Evolutionary conservation across 2,329 filamentous ascomycete species (phyloP), one percentile per base, ranked within the genome.

Genomic region (Orbilia brochopaga): DNA sequence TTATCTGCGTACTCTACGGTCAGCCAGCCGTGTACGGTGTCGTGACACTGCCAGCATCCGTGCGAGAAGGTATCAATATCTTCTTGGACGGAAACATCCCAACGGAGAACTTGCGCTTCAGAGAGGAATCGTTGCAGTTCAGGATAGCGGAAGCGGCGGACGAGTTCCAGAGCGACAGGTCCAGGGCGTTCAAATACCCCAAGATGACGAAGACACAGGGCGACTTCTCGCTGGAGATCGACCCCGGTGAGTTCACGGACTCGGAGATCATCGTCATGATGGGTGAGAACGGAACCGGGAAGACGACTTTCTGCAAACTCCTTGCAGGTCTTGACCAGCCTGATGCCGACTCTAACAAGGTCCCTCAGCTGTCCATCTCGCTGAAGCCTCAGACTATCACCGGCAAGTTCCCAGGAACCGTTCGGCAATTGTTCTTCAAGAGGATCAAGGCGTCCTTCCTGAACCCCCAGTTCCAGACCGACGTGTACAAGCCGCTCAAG

Each of bases 381-480:
- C 95, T 97, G 92, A 99, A 99, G 85, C 95, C 95, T 19, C 94
- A 99, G 83, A 99, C 95, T 78, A 99, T 99, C 78, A 99, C 92
- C 1, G 94, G 94, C 79, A 99, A 97, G 82, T 99, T 96, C 79
- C 89, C 92, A 75, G 94, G 95, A 74, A 99, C 93, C 42, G 94
- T 99, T 67, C 91, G 94, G 74, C 92, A 97, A 81, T 86, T 99
- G 56, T 97, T 99, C 85, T 96, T 97, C 87, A 99, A 99, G 88
- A 93, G 94, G 84, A 99, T 99, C 82, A 96, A 96, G 85, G 88
- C 92, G 73, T 88, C 93, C 40, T 99, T 99, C 86, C 81, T 99
- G 77, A 94, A 88, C 76, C 94, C 94, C 30, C 94, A 99, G 81
- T 99, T 99, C 86, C 94, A 99, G 84, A 99, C 94, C 13, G 94